phyloP scores from a whole-genome alignment of 495 filamentous ascomycete species.

The Neurospora terricola region DNA sequence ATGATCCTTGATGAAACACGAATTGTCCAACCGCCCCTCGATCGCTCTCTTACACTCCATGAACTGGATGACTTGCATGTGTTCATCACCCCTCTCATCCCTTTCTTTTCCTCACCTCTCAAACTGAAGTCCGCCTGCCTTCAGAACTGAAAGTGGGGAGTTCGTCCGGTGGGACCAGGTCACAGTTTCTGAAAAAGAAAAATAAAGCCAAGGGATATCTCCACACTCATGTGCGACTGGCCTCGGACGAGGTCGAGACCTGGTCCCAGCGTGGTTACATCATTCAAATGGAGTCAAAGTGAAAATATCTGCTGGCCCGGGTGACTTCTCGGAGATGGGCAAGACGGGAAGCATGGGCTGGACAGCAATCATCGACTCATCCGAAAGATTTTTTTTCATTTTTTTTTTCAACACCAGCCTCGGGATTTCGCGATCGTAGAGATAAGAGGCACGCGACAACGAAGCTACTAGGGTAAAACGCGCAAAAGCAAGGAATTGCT shows the following conservation, averaged over 20 bases:
- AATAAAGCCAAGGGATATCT: neutral
- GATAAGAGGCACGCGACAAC: neutral
- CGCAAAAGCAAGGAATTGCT: neutral
- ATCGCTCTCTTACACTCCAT: neutral
- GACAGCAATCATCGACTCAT: neutral
- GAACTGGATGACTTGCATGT: neutral
- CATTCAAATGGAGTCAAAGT: neutral
- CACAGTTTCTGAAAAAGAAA: neutral
- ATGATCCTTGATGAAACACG: neutral
- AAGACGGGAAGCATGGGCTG: neutral
- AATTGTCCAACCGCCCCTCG: neutral
- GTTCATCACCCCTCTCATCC: neutral
- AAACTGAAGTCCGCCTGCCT: neutral
- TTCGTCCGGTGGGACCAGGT: neutral
- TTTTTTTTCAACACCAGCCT: neutral
- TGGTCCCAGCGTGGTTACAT: neutral
- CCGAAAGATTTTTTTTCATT: neutral
- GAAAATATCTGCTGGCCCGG: neutral
- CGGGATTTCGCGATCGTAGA: neutral
- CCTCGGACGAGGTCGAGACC: neutral
- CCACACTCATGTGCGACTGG: neutral
- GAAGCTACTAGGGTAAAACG: neutral
- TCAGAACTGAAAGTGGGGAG: neutral
- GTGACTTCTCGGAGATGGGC: neutral
- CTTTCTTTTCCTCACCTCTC: neutral